These are phyloP conservation scores for Geotrichum klebahnii DNA, from an alignment of 1,139 yeast species.

Conservation along the genomic window DNA sequence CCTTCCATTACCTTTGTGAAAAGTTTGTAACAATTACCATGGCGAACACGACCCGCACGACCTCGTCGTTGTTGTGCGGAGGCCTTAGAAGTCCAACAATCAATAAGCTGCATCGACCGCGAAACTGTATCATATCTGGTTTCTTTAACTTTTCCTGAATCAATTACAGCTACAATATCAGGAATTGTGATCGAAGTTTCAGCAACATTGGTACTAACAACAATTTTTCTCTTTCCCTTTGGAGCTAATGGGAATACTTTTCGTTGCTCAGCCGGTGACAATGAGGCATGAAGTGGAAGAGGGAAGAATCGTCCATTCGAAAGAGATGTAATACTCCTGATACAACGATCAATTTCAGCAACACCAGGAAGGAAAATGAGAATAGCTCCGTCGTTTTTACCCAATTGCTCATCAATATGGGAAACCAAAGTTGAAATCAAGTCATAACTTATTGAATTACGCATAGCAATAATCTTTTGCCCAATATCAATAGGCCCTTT, in stretches of 20 bases:
- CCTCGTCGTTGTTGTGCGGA: conserved; percentile 93
- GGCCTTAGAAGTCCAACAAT: conserved; percentile 84
- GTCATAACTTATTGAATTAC: conserved; percentile 61
- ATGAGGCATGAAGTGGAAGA: conserved; percentile 82
- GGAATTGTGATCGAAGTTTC: conserved; percentile 90
- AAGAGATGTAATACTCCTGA: conserved; percentile 34
- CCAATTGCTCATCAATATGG: conserved; percentile 50
- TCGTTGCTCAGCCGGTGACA: conserved; percentile 77
- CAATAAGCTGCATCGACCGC: conserved; percentile 68
- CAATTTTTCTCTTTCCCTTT: conserved; percentile 60
- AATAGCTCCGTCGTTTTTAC: conserved; percentile 61
- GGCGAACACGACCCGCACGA: conserved; percentile 93
- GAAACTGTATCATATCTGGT: conserved; percentile 63
- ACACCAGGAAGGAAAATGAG: conserved; percentile 87
- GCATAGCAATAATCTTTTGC: conserved; percentile 38
- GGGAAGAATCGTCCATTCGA: conserved; percentile 35
- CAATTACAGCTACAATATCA: conserved; percentile 89
- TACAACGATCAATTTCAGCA: conserved; percentile 69
- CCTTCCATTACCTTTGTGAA: conserved; percentile 61
- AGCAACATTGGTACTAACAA: conserved; percentile 81
- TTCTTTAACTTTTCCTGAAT: conserved; percentile 79
- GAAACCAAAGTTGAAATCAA: conserved; percentile 56
- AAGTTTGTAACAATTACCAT: conserved; percentile 76
- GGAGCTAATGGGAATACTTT: conserved; percentile 60
- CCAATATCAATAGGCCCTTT: conserved; percentile 30